Evolutionary conservation across 805 yeast species (phyloP), one percentile per base, ranked within the genome.

Genomic region (Lachancea quebecensis): DNA sequence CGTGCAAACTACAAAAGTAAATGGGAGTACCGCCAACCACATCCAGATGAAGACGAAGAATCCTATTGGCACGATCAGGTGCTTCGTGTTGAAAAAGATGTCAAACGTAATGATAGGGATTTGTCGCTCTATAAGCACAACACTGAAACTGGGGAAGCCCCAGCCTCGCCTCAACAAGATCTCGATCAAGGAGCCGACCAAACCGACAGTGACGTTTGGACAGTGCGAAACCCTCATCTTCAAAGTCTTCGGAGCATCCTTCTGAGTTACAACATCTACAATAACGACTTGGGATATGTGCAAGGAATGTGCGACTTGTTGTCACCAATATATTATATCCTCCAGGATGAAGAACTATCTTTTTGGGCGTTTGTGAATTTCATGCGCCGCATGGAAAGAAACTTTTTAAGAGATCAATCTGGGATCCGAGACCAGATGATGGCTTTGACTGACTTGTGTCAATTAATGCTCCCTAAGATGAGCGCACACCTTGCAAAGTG

Each of bases 221-320:
- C 78, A 25, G 81, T 95, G 41, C 71, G 64, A 36, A 93, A 93
- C 60, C 82, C 86, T 10, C 89, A 93, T 63, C 69, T 93, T 47
- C 72, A 77, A 49, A 74, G 68, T 42, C 66, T 93, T 68, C 75
- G 87, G 53, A 89, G 85, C 54, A 84, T 93, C 49, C 70, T 93
- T 34, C 72, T 89, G 46, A 86, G 97, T 0, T 91, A 84, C 58
- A 91, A 93, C 62, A 89, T 85, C 63, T 75, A 81, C 61, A 90
- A 93, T 62, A 72, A 70, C 38, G 83, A 88, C 53, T 66, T 93
- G 53, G 99, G 99, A 0, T 93, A 93, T 58, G 96, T 93, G 15
- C 99, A 93, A 67, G 99, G 99, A 1, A 93, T 93, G 99, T 80
- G 93, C 9, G 99, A 93, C 64, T 69, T 93, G 42, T 68, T 93